Base-by-base conservation (phyloP, 768 basidiomycete species). In the Mycena albidolilacea region DNA sequence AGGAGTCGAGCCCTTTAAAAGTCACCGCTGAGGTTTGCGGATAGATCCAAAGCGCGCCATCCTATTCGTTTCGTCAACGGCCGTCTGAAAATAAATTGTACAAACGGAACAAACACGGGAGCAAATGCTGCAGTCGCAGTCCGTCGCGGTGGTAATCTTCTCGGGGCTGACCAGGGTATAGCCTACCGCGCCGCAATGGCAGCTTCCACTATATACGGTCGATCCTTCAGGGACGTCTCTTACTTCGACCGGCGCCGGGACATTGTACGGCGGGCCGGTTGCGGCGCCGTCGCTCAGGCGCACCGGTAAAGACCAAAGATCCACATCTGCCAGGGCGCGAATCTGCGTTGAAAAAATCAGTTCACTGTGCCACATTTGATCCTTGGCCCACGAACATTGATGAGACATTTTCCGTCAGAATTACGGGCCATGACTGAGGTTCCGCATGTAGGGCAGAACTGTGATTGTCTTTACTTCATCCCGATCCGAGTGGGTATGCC, bases 41-140 rank as follows among this genome's bases (percentile, higher is more conserved):
- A 21, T 69, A 73, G n/a, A 55, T 60, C 72, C 72, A 73, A 0
- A 69, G 44, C 21, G 46, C 62, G 0, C 15, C 67, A n/a, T 73
- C 48, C 72, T 73, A 35, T 21, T 21, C 10, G 11, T 10, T 19
- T 12, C 5, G 52, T 54, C 21, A 57, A 30, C 17, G 5, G 14
- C 21, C 21, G 30, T 8, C 30, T 6, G 14, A 11, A 15, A 14
- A 35, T 48, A 14, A 11, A 39, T n/a, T 17, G 5, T 19, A 19
- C 46, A 38, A 7, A 52, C 17, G 30, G 39, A 12, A 59, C 67
- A 12, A 0, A 69, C 73, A 8, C 69, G 55, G 7, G 39, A 62
- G 54, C 73, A 74, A 10, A 70, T 70, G 54, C 73, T 74, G 69
- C 73, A 74, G 39, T 74, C 64, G 69, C 73, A 74, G 11, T 48